Percentiles rank a stretch among this genome's conserved stretches.
These are phyloP conservation scores for Boletus fagicola DNA, from an alignment of 768 basidiomycete species.

Conservation along the genomic window DNA sequence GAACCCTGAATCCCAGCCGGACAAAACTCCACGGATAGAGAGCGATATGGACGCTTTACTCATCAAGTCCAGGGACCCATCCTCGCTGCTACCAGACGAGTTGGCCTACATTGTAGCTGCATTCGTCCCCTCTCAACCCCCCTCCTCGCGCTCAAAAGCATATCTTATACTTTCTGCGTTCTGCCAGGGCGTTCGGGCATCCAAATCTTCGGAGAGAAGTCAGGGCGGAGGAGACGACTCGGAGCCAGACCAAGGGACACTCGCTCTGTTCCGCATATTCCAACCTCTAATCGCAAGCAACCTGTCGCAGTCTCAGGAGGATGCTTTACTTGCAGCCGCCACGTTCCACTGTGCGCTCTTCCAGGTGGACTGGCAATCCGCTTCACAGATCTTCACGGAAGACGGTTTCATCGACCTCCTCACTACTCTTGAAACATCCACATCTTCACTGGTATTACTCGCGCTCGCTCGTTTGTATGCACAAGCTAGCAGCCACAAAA, in stretches of 20 bases:
- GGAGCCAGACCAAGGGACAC: conserved; percentile 47
- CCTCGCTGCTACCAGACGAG: conserved; percentile 52
- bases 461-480: conserved; percentile 72
- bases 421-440: conserved; percentile 61
- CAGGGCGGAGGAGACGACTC: conserved; percentile 37
- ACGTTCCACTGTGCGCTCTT: conserved; percentile 77
- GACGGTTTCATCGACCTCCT: conserved; percentile 65
- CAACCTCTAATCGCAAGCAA: conserved; percentile 46
- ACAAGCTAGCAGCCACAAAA: conserved; percentile 73
- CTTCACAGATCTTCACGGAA: conserved; percentile 58
- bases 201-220: conserved; percentile 34
- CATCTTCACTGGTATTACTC: conserved; percentile 47
- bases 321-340: conserved; percentile 49
- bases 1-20: neutral
- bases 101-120: conserved; percentile 48
- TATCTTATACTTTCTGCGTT: conserved; percentile 67
- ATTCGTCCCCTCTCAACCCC: conserved; percentile 48
- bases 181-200: conserved; percentile 56
- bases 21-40: neutral
- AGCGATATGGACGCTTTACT: conserved; percentile 32
- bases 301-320: conserved; percentile 58
- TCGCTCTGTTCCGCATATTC: conserved; percentile 50
- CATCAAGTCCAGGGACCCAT: conserved; percentile 33
- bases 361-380: conserved; percentile 74
- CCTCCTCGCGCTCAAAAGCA: conserved; percentile 58